Conservation (phyloP, 2,329 filamentous ascomycete genomes). For the Colletotrichum destructivum region DNA sequence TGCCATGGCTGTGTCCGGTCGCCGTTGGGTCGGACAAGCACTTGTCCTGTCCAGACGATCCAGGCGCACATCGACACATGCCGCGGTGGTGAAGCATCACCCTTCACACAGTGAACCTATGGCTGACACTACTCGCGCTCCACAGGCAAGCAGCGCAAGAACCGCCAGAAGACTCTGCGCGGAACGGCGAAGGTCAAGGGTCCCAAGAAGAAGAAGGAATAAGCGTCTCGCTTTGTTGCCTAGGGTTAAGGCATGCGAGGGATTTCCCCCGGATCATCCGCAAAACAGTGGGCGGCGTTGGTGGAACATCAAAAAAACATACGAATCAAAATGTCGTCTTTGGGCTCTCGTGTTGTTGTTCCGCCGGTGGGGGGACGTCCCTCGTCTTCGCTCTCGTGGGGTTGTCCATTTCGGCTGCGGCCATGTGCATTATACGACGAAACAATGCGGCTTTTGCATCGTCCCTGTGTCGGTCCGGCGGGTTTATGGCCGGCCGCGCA, state of each 20-base stretch:
- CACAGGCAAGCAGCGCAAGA: slow-evolving; percentile 99
- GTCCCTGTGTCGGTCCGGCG: slow-evolving; percentile 38
- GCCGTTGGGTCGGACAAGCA: neutral
- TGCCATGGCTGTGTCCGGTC: neutral
- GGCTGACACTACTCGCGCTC: slow-evolving; percentile 45
- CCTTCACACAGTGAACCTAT: neutral
- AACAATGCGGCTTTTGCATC: slow-evolving; percentile 40
- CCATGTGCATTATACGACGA: slow-evolving; percentile 40
- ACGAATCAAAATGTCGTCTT: slow-evolving; percentile 40
- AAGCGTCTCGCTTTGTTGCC: slow-evolving; percentile 62
- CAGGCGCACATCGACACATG: slow-evolving; percentile 26
- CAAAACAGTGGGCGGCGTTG: slow-evolving; percentile 41
- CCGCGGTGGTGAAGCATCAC: too few species aligned
- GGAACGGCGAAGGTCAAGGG: slow-evolving; percentile 99
- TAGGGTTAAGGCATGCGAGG: slow-evolving; percentile 40
- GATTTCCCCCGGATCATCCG: slow-evolving; percentile 43
- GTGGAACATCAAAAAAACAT: slow-evolving; percentile 42
- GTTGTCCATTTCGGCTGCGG: slow-evolving; percentile 34
- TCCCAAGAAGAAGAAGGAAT: slow-evolving; percentile 94
- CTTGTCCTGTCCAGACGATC: slow-evolving; percentile 21
- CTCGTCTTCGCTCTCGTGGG: slow-evolving; percentile 22
- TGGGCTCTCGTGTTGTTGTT: slow-evolving; percentile 33
- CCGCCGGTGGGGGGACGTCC: slow-evolving; percentile 27
- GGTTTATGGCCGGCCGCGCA: slow-evolving; percentile 32
- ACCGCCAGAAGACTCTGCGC: slow-evolving; percentile 98